Evolutionary conservation across 495 filamentous ascomycete genomes (phyloP), one percentile per base, ranked within the genome.

Genomic region (Talaromyces wortmannii): DNA sequence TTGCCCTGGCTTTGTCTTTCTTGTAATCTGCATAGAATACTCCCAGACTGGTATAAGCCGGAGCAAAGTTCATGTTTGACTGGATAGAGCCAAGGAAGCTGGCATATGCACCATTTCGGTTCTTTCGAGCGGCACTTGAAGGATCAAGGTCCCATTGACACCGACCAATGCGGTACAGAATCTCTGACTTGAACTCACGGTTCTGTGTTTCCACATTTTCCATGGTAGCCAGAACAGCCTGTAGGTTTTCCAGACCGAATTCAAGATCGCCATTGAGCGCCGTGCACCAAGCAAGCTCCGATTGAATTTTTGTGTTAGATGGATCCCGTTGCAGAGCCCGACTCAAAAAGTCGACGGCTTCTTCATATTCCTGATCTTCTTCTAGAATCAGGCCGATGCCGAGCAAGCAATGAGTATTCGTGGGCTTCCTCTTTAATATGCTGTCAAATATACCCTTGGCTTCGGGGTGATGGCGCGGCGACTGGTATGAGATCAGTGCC

Each of bases 1-100:
- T 81, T 17, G 91, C 90, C 61, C 94, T 77, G 58, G 82, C 84
- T 67, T 84, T 89, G 70, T 97, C 92, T 57, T 83, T 88, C 55
- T 82, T 85, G 59, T 97, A 96, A 58, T 97, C 95, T 10, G 85
- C 85, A 63, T 95, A 99, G 71, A 85, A 99, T n/a, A 92, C 73
- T n/a, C 94, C 94, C 8, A 99, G 82, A 53, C 83, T 92, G 0
- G 91, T 95, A 71, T 97, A 99, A 0, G 94, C 85, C 4, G 94
- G 91, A 2, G 94, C 92, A 68, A 82, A 94, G 62, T 89, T 97
- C 65, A 94, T 79, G 62, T 96, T 92, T 32, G 82, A 84, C 60
- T 95, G 90, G 29, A 97, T 78, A 0, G 95, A 84, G 30, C 84
- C 83, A 7, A 97, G 77, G 64, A 96, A 97, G 63, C 81, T 85